Conservation (phyloP, 1,284 basidiomycete genomes). For the Omphalotus olearius region DNA sequence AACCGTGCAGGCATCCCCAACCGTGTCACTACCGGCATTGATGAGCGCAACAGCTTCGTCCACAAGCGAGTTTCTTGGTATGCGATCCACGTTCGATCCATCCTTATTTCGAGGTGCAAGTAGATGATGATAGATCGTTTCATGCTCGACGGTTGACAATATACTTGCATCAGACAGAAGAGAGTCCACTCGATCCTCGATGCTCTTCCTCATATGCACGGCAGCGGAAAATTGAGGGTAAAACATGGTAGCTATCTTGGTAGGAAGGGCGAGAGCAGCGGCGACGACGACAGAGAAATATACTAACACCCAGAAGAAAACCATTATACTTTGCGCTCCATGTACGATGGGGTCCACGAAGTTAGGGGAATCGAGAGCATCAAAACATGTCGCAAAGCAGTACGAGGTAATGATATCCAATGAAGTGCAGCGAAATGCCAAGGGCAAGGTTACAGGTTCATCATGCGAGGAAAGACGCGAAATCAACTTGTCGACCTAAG, state of each 20-base stretch:
- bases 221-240: background rate
- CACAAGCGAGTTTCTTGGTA: conserved; percentile 3
- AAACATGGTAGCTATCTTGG: background rate
- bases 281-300: conserved; percentile 18
- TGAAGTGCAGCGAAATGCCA: conserved; percentile 13
- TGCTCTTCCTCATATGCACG: conserved; percentile 5
- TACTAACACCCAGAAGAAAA: conserved; percentile 14
- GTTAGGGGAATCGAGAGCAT: conserved; percentile 17
- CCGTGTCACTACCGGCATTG: conserved; percentile 12
- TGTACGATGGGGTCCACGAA: conserved; percentile 22
- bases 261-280: background rate
- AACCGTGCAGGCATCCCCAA: conserved; percentile 14
- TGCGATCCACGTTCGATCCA: background rate
- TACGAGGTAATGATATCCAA: conserved; percentile 25
- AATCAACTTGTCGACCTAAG: conserved; percentile 12
- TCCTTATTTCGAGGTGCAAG: conserved; percentile 5
- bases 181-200: conserved; percentile 7
- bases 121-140: conserved; percentile 16
- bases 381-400: conserved; percentile 20
- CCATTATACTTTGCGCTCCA: conserved; percentile 14
- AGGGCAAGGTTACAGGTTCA: conserved; percentile 8
- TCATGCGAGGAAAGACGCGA: background rate
- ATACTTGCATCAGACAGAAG: conserved; percentile 8
- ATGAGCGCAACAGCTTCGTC: conserved; percentile 14
- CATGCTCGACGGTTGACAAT: conserved; percentile 9